Percentiles rank a stretch among this genome's conserved stretches.
Evolutionary conservation across 2,329 filamentous ascomycete species (phyloP).

Genomic region (Magnaporthiopsis incrustans): DNA sequence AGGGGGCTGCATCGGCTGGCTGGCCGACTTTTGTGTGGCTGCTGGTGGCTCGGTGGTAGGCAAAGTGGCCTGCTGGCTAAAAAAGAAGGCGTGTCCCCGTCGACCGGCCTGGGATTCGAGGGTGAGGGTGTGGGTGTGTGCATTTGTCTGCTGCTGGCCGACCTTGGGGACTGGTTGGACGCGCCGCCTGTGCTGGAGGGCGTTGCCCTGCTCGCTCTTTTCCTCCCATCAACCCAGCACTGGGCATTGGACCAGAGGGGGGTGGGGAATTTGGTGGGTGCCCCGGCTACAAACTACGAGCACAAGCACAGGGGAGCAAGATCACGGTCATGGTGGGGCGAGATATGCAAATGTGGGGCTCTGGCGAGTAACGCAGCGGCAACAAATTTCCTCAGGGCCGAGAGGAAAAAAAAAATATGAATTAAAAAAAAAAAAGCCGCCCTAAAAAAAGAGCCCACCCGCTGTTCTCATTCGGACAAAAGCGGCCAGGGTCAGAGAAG

Average conservation of each 20-base stretch:
- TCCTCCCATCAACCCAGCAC: not conserved
- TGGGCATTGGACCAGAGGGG: not conserved
- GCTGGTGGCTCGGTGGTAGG: conserved; percentile 1
- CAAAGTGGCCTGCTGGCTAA: conserved; percentile 10
- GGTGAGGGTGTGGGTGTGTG: conserved; percentile 8
- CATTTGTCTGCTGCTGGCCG: not conserved
- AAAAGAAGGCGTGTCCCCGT: conserved; percentile 7
- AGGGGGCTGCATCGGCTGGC: conserved; percentile 7
- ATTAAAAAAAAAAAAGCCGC: not conserved
- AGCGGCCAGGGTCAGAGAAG: not conserved
- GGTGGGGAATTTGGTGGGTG: not conserved
- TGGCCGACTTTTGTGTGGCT: conserved; percentile 11
- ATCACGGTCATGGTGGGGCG: not conserved
- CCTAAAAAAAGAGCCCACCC: not conserved
- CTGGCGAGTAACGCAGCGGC: not conserved
- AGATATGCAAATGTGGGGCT: not conserved
- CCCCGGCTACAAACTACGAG: not conserved
- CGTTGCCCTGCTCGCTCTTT: not conserved
- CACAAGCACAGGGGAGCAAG: conserved; percentile 5
- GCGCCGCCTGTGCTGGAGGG: not conserved
- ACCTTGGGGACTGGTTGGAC: conserved; percentile 1
- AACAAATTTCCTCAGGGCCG: not conserved
- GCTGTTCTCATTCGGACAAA: not conserved
- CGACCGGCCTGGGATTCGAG: conserved; percentile 4
- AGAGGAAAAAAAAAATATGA: conserved; percentile 3